A percentile compares a stretch with the other conserved stretches of the same genome.
Conservation (phyloP, 192 early-diverging fungal genomes). For the Rhizophagus clarus region DNA sequence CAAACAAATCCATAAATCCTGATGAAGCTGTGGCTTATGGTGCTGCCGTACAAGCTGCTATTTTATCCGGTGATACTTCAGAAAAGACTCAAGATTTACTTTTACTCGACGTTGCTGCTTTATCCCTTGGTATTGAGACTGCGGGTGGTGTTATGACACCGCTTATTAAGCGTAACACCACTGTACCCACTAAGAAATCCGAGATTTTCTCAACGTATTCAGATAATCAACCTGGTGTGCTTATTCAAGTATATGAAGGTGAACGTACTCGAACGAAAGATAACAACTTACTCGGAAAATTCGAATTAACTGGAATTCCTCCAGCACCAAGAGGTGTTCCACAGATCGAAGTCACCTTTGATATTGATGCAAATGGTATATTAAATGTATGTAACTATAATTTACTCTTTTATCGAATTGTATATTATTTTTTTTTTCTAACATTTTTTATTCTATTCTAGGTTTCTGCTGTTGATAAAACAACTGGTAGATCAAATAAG, state of each 20-base stretch:
- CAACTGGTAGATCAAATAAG: slow-evolving; percentile 88
- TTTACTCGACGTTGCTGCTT: slow-evolving; percentile 89
- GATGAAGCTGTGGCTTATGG: slow-evolving; percentile 91
- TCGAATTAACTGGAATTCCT: slow-evolving; percentile 93
- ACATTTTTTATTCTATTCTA: slow-evolving; percentile 48
- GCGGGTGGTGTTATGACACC: slow-evolving; percentile 95
- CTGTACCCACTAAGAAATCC: slow-evolving; percentile 92
- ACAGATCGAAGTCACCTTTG: slow-evolving; percentile 94
- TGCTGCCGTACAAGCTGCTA: slow-evolving; percentile 98
- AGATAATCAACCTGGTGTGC: slow-evolving; percentile 93
- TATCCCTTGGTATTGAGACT: slow-evolving; percentile 95
- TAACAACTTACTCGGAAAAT: slow-evolving; percentile 97
- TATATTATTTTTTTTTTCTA: not conserved
- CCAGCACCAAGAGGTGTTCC: slow-evolving; percentile 97
- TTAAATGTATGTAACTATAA: slow-evolving; percentile 71
- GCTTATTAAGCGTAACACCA: slow-evolving; percentile 94
- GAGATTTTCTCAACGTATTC: slow-evolving; percentile 93
- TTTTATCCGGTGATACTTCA: slow-evolving; percentile 90
- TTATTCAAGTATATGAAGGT: slow-evolving; percentile 94
- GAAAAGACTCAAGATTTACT: slow-evolving; percentile 93
- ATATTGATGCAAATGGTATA: slow-evolving; percentile 92
- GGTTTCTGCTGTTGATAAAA: slow-evolving; percentile 86
- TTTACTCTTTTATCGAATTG: slow-evolving; percentile 37
- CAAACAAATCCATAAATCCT: slow-evolving; percentile 74
- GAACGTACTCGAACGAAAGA: slow-evolving; percentile 93